These are phyloP conservation scores for Leptodontidium sp. DNA, from an alignment of 2,329 filamentous ascomycete genomes.

Conservation along the genomic window DNA sequence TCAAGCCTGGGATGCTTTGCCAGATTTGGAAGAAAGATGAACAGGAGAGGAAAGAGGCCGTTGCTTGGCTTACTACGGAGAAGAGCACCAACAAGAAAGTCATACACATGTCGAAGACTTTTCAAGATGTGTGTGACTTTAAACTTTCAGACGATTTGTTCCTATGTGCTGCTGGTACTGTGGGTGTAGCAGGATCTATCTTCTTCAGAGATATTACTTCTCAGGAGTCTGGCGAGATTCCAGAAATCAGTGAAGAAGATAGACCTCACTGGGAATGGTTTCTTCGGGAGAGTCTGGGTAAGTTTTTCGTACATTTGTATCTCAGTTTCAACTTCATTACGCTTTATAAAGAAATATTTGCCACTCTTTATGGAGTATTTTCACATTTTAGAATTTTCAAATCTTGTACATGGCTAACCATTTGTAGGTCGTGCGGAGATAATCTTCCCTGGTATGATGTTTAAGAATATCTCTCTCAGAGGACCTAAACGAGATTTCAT, in stretches of 20 bases:
- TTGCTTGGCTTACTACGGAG: constrained; percentile 68
- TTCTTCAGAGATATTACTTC: constrained; percentile 65
- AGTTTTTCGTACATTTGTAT: constrained; percentile 30
- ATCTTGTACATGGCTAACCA: constrained; percentile 33
- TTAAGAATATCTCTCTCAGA: constrained; percentile 64
- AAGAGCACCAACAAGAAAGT: constrained; percentile 70
- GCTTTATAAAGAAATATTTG: too few species aligned
- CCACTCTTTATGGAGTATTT: too few species aligned
- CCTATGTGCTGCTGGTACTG: constrained; percentile 59
- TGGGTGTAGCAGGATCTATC: constrained; percentile 65
- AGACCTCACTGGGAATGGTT: constrained; percentile 57
- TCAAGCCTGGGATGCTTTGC: constrained; percentile 67
- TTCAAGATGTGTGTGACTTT: constrained; percentile 77
- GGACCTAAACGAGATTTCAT: constrained; percentile 69
- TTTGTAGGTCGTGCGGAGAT: constrained; percentile 67
- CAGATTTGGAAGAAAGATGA: constrained; percentile 54
- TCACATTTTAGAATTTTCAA: neutral
- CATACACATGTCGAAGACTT: constrained; percentile 75
- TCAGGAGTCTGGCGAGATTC: constrained; percentile 42
- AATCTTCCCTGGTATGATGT: constrained; percentile 72
- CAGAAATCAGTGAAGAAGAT: constrained; percentile 48
- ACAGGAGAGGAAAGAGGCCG: constrained; percentile 50
- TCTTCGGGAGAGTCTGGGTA: constrained; percentile 53
- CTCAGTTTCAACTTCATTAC: neutral
- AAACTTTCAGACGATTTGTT: constrained; percentile 75